Base-by-base conservation (phyloP, 768 basidiomycete genomes). In the Tulasnella sp. region DNA sequence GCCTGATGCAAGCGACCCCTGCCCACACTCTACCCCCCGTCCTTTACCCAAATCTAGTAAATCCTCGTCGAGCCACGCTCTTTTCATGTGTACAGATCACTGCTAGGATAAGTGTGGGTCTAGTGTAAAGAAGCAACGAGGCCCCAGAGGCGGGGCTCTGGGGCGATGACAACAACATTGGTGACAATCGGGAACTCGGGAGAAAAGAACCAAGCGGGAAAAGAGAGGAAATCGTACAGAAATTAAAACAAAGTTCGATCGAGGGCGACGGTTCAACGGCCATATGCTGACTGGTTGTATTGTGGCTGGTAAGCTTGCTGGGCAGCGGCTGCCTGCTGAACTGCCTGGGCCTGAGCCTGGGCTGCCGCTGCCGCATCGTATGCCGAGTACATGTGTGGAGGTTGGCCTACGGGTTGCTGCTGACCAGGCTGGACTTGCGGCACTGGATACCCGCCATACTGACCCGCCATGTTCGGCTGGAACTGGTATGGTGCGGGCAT, bases 341-440 rank as follows among this genome's bases (percentile, higher is more conserved):
- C 85, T 58, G 86, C 86, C 81, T 89, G 89, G 5, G 87, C 88
- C 41, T 84, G 85, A 40, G 81, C 77, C 46, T 83, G 83, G 16
- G 84, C 82, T 46, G 88, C 87, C 78, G 84, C 81, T 76, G 86
- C 87, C 54, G 87, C 86, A 9, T 86, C 84, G 78, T 86, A 85
- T 41, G 85, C 82, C 37, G 83, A 81, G 34, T 84, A 81, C 75
- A 82, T 83, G 83, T 85, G n/a, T 84, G 72, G 72, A 42, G 73
- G 78, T 24, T 72, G 72, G 16, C 50, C 37, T 14, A 77, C 44
- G 18, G 46, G 72, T 37, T 54, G 73, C 50, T 76, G 79, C 41
- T 75, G 80, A 24, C 72, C 69, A 18, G 44, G 79, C 34, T 75
- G 79, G 22, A 73, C 44, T 28, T 60, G 58, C n/a, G 58, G 58